These are phyloP conservation scores for Teunomyces lycoperdinae DNA, from an alignment of 805 yeast genomes.

Conservation along the genomic window DNA sequence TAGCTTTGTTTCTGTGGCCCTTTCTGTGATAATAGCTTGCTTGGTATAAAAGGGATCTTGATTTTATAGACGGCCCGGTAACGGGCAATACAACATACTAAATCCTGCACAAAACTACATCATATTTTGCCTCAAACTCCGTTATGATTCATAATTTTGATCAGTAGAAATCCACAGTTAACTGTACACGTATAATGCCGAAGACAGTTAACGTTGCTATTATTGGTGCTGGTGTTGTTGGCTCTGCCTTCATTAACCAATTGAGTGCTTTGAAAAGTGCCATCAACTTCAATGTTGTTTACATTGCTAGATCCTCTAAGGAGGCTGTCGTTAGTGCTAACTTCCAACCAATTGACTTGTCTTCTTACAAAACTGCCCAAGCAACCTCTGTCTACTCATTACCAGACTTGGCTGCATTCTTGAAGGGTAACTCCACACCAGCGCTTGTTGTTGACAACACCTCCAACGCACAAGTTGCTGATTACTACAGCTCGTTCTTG, in stretches of 20 bases:
- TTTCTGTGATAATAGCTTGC: not conserved
- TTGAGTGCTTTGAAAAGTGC: constrained; percentile 58
- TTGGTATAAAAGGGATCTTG: not conserved
- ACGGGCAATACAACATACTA: not conserved
- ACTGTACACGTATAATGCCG: constrained; percentile 12
- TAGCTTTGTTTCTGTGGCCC: constrained; percentile 1
- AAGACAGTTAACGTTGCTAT: constrained; percentile 45
- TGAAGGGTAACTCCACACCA: constrained; percentile 68
- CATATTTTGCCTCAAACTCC: not conserved
- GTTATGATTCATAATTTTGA: not conserved
- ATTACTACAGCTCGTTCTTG: constrained; percentile 71
- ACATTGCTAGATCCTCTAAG: constrained; percentile 68
- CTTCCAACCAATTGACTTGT: constrained; percentile 67
- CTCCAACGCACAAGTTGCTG: constrained; percentile 75
- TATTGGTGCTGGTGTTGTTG: constrained; percentile 89
- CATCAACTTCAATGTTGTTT: constrained; percentile 71
- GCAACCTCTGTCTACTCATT: constrained; percentile 50
- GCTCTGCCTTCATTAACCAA: constrained; percentile 86
- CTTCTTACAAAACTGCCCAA: constrained; percentile 54
- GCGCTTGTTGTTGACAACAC: constrained; percentile 92
- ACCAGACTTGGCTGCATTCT: constrained; percentile 57
- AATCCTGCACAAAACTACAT: not conserved
- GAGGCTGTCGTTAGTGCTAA: constrained; percentile 67
- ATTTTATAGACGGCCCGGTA: constrained; percentile 5
- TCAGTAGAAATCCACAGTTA: not conserved